Percentiles rank a stretch among this genome's conserved stretches.
Evolutionary conservation across 1,284 basidiomycete genomes (phyloP).

Genomic region (Rhodofomes roseus): DNA sequence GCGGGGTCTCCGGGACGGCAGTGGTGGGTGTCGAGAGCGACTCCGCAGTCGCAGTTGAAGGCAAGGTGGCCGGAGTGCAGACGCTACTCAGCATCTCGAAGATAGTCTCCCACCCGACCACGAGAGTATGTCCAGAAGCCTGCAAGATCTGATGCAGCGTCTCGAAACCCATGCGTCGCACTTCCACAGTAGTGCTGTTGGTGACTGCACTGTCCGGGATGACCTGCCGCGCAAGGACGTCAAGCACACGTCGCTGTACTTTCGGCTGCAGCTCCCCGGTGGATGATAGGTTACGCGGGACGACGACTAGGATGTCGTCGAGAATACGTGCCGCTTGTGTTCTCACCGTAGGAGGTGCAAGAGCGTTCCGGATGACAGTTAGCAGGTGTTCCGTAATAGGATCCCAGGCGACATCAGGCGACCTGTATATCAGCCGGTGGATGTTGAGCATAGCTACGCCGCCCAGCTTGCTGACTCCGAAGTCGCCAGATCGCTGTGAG

Average conservation of each 20-base stretch:
- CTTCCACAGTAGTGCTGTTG: conserved; percentile 56
- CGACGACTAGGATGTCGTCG: conserved; percentile 74
- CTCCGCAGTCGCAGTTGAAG: conserved; percentile 39
- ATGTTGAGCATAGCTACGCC: conserved; percentile 81
- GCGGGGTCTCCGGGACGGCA: conserved; percentile 28
- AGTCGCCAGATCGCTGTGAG: conserved; percentile 70
- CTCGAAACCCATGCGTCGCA: conserved; percentile 85
- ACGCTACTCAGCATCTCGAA: conserved; percentile 88
- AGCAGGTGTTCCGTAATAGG: conserved; percentile 78
- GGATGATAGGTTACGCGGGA: conserved; percentile 64
- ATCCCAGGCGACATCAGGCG: conserved; percentile 85
- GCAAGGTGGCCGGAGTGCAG: conserved; percentile 51
- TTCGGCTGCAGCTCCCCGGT: conserved; percentile 60
- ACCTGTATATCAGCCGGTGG: conserved; percentile 75
- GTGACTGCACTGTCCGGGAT: conserved; percentile 51
- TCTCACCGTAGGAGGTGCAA: conserved; percentile 76
- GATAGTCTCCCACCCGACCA: conserved; percentile 90
- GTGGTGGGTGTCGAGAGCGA: conserved; percentile 37
- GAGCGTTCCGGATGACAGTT: conserved; percentile 61
- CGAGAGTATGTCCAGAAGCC: conserved; percentile 85
- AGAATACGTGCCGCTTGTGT: conserved; percentile 85
- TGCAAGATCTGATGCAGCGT: conserved; percentile 89
- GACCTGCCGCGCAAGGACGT: conserved; percentile 80
- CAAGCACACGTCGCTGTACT: conserved; percentile 80
- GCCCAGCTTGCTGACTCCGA: conserved; percentile 84